Evolutionary conservation across 495 filamentous ascomycete species (phyloP), one percentile per base, ranked within the genome.

Genomic region (Alectoria sarmentosa): DNA sequence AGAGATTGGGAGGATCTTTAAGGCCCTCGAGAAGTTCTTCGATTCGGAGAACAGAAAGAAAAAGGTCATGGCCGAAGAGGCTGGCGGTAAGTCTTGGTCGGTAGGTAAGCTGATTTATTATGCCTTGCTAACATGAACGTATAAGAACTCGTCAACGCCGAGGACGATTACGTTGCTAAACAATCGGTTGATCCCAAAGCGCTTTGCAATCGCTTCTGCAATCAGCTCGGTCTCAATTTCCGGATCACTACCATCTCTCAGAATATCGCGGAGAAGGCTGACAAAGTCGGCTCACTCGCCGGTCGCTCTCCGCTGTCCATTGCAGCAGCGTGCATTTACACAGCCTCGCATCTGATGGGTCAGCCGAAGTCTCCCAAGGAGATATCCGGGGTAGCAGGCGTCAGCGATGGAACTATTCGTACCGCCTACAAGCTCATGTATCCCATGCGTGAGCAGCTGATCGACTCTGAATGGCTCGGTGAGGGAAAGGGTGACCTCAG

Each of bases 1-100:
- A 77, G 95, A 98, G 72, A 97, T 98, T 68, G 95, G 95, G 28
- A 81, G 93, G 55, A 91, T 93, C 41, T 98, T 98, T 82, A 98
- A 98, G 78, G 79, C 82, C 63, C 76, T 97, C 41, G 91, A 97
- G 79, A 86, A 89, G 74, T 96, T 96, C 78, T 86, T 96, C 71
- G 82, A 79, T 38, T 76, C 77, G 10, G 78, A 87, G 66, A 84
- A 83, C 64, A 73, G 80, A 44, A 81, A 80, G 67, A 81, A 83
- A 62, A 76, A 76, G 69, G 78, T 78, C 30, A 76, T 76, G 39
- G 78, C 81, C 56, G 75, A 79, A 55, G 74, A 76, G 55, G 75
- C 70, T 65, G 80, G 80, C 62, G 83, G 79, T 78, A 75, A 74
- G 74, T 71, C 63, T 63, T 37, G 58, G 62, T 63, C 49, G 61